Conservation (phyloP, 148 eudicot genomes). For the Bassia scoparia region DNA sequence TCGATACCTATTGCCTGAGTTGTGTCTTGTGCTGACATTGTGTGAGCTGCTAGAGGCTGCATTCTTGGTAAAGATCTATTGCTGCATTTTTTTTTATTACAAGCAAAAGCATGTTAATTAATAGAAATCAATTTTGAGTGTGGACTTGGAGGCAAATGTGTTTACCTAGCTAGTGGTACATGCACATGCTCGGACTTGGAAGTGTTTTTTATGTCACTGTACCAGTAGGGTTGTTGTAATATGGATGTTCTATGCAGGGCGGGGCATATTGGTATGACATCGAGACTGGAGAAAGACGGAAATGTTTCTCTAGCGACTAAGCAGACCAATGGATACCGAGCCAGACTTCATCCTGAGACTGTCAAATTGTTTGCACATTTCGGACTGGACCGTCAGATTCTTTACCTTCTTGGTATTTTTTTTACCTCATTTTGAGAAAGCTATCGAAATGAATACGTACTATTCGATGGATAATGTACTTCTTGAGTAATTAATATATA, state of each 20-base stretch:
- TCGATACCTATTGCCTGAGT: conserved; percentile 43
- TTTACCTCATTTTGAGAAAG: no score
- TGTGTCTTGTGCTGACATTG: conserved; percentile 58
- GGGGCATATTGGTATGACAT: conserved; percentile 29
- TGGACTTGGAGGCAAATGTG: no score
- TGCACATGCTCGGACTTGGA: no score
- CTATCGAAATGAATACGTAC: no score
- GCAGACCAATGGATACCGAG: conserved; percentile 8
- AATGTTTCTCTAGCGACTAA: conserved; percentile 13
- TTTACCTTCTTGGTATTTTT: conserved; percentile 25
- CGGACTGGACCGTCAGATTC: conserved; percentile 16
- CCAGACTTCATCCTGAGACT: conserved; percentile 4
- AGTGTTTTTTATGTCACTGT: no score
- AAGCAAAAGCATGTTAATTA: no score
- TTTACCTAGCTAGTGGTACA: no score
- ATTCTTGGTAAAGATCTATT: conserved; percentile 19
- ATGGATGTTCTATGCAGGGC: conserved; percentile 19
- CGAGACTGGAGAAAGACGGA: conserved; percentile 26
- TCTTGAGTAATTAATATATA: background rate
- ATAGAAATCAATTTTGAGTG: no score
- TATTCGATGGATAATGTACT: background rate
- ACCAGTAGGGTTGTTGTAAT: no score
- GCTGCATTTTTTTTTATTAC: no score
- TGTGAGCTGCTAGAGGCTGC: conserved; percentile 42
- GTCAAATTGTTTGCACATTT: conserved; percentile 6